Evolutionary conservation across 2,329 filamentous ascomycete genomes (phyloP).

Genomic region (Xylariaceae sp.): DNA sequence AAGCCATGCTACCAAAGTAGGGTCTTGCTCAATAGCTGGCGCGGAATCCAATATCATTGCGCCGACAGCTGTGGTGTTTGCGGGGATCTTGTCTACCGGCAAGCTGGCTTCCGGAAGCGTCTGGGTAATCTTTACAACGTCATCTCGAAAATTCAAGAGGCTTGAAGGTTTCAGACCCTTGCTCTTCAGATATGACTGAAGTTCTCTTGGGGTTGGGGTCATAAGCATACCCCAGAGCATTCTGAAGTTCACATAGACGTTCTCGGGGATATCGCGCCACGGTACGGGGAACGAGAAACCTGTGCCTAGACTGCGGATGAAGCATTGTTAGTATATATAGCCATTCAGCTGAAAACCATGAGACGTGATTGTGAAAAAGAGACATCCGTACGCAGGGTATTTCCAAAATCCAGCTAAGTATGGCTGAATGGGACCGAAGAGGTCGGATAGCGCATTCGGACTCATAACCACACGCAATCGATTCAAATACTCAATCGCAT

Average conservation of each 20-base stretch:
- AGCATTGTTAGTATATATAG: not conserved
- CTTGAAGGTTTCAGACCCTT: not conserved
- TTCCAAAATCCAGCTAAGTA: not conserved
- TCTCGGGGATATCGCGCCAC: constrained; percentile 17
- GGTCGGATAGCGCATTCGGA: not conserved
- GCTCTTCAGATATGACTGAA: not conserved
- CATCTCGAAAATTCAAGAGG: constrained; percentile 7
- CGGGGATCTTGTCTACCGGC: constrained; percentile 20
- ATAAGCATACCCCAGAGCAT: constrained; percentile 6
- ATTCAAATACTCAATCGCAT: not conserved
- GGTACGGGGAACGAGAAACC: constrained; percentile 21
- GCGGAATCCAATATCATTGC: constrained; percentile 21
- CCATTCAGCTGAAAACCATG: too few relatives aligned
- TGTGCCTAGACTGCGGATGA: constrained; percentile 10
- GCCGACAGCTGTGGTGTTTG: constrained; percentile 19
- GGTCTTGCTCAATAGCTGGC: constrained; percentile 22
- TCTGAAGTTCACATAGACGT: constrained; percentile 11
- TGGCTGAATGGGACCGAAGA: not conserved
- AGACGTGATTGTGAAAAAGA: not conserved
- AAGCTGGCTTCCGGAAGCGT: constrained; percentile 23
- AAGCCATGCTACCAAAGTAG: constrained; percentile 24
- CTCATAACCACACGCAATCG: not conserved
- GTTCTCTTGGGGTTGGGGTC: not conserved
- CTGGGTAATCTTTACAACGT: constrained; percentile 25
- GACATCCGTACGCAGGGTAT: not conserved